Evolutionary conservation across 805 yeast genomes (phyloP), one percentile per base, ranked within the genome.

Genomic region (Kluyveromyces siamensis): DNA sequence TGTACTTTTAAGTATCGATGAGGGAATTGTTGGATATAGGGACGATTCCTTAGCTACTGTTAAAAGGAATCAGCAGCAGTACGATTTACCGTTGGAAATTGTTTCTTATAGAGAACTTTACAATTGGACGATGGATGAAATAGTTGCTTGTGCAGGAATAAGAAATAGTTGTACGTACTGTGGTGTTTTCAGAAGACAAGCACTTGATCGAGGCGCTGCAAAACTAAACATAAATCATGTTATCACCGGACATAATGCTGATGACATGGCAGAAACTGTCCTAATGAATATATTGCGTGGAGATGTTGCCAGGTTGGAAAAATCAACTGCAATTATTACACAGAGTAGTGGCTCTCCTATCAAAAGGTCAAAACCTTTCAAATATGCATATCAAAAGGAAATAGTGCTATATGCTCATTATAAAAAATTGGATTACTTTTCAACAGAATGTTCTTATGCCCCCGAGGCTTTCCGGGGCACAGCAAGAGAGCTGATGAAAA

Each of bases 381-480:
- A 93, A 68, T 93, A 89, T 66, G 79, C 96, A 9, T 93, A 93
- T 66, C 97, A 93, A 63, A 93, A 93, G 74, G 99, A 93, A 62
- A 93, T 93, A 56, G 99, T 93, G 19, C 73, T 93, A 16, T 93
- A 93, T 68, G 99, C 99, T 1, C 99, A 93, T 62, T 93, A 89
- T 70, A 90, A 87, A 67, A 86, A 89, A 60, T 72, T 93, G 46
- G 99, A 93, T 68, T 93, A 93, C 63, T 93, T 93, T 64, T 86
- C 96, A 9, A 93, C 99, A 0, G 99, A 93, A 61, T 93, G 99
- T 65, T 84, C 96, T 0, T 93, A 93, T 69, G 96, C 99, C 0
- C 98, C 99, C 1, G 99, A 93, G 64, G 98, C 99, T 0, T 93
- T 93, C 61, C 74, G 99, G 55, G 99, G 99, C 17, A 93, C 98